Percentiles rank a stretch among this genome's conserved stretches.
Conservation (phyloP, 805 yeast species). For the Candida suzukii region DNA sequence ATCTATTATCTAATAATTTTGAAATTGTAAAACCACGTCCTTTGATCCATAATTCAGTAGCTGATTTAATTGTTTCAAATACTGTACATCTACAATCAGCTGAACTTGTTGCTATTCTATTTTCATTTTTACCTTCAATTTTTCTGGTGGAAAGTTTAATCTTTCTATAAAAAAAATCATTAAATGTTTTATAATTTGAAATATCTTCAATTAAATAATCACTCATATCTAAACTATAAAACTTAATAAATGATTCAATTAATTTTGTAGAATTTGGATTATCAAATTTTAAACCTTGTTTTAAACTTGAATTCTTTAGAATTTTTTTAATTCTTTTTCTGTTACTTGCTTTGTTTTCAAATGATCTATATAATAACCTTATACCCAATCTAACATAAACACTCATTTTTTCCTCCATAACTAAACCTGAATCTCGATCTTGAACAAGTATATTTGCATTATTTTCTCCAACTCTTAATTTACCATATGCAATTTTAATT, state of each 20-base stretch:
- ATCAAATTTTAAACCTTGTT: conserved; percentile 85
- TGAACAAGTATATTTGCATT: conserved; percentile 94
- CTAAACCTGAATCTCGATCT: conserved; percentile 80
- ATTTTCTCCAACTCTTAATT: conserved; percentile 76
- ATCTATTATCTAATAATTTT: conserved; percentile 46
- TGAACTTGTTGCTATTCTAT: conserved; percentile 56
- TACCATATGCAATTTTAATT: conserved; percentile 83
- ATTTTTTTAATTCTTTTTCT: conserved; percentile 37
- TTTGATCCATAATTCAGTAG: conserved; percentile 84
- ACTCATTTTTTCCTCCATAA: conserved; percentile 91
- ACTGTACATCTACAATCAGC: conserved; percentile 86
- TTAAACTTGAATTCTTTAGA: conserved; percentile 58
- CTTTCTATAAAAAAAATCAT: conserved; percentile 82
- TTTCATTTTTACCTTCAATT: conserved; percentile 48
- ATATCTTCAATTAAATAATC: conserved; percentile 54
- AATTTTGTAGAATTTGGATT: conserved; percentile 54
- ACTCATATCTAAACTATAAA: conserved; percentile 69
- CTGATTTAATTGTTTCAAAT: conserved; percentile 49
- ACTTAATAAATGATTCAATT: conserved; percentile 71
- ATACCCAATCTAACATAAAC: conserved; percentile 85
- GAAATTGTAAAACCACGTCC: conserved; percentile 68
- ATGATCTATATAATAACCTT: conserved; percentile 71
- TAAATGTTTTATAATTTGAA: conserved; percentile 58
- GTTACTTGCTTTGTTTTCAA: conserved; percentile 49
- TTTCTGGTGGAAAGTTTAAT: conserved; percentile 67